Evolutionary conservation across 805 yeast genomes (phyloP).

Genomic region (Yamadazyma kitorensis): DNA sequence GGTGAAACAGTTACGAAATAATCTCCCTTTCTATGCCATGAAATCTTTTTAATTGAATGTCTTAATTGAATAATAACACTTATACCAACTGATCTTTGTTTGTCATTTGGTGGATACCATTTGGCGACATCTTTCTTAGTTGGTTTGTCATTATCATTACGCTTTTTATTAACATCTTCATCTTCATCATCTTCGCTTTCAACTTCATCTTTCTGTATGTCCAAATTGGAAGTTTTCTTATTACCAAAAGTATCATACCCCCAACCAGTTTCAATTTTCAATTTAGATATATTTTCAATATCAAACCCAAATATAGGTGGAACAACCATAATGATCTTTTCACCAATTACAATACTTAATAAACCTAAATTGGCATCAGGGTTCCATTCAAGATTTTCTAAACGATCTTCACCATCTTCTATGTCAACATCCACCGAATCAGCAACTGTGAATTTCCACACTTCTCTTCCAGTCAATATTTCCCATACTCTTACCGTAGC

Average conservation of each 20-base stretch:
- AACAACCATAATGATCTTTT: slow-evolving; percentile 68
- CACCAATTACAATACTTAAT: slow-evolving; percentile 82
- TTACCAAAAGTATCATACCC: slow-evolving; percentile 72
- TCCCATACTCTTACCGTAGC: slow-evolving; percentile 98
- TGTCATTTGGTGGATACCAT: slow-evolving; percentile 78
- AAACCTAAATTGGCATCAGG: slow-evolving; percentile 75
- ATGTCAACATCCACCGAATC: slow-evolving; percentile 42
- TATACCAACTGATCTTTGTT: slow-evolving; percentile 61
- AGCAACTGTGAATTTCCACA: slow-evolving; percentile 51
- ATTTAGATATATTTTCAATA: slow-evolving; percentile 75
- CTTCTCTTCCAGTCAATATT: slow-evolving; percentile 90
- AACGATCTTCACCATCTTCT: slow-evolving; percentile 66
- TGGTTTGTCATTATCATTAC: slow-evolving; percentile 20
- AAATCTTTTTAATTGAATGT: slow-evolving; percentile 68
- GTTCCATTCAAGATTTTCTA: slow-evolving; percentile 86
- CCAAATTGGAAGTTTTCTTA: slow-evolving; percentile 36
- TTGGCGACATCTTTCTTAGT: slow-evolving; percentile 57
- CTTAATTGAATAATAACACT: slow-evolving; percentile 67
- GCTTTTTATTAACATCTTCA: slow-evolving; percentile 19
- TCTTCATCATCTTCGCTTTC: slow-evolving; percentile 31
- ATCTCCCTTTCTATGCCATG: slow-evolving; percentile 98
- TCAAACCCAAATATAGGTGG: slow-evolving; percentile 93
- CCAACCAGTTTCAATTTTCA: slow-evolving; percentile 85
- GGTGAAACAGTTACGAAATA: slow-evolving; percentile 97
- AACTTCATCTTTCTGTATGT: slow-evolving; percentile 40